Percentiles rank a stretch among this genome's conserved stretches.
phyloP scores from a whole-genome alignment of 148 eudicot genomes.

The Rhododendron vialii region DNA sequence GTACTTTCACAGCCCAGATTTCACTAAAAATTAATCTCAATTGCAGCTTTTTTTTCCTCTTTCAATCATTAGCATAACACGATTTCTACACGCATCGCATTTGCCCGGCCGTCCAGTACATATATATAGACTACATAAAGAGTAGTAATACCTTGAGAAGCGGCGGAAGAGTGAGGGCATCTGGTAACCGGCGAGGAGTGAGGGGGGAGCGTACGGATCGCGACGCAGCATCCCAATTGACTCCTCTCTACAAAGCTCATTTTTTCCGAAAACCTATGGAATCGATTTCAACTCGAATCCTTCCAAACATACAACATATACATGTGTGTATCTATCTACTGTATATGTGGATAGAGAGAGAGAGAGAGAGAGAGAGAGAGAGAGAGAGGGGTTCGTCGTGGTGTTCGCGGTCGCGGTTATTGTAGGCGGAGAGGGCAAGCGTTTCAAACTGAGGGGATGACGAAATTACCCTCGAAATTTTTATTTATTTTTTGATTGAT shows the following conservation, averaged over 20 bases:
- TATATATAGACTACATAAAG: not conserved
- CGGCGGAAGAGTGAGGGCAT: constrained; percentile 8
- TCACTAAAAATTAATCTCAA: not conserved
- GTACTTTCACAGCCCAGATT: not conserved
- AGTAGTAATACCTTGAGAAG: constrained; percentile 15
- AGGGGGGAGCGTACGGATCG: constrained; percentile 8
- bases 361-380: not conserved
- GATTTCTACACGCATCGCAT: not conserved
- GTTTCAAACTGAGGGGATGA: not conserved
- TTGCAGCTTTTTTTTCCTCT: not conserved
- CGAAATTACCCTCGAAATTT: not conserved
- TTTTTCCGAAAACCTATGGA: not conserved
- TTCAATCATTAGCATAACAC: not conserved
- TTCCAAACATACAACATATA: not conserved
- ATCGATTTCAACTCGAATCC: not conserved
- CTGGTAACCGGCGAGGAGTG: constrained; percentile 2
- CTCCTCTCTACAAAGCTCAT: constrained; percentile 5
- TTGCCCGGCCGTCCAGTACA: not conserved
- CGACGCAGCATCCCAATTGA: constrained; percentile 10
- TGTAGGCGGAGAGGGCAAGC: not conserved
- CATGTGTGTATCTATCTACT: not conserved
- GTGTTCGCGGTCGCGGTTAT: not conserved
- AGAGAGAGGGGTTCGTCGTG: not conserved
- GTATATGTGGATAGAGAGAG: not conserved
- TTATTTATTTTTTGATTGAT: not conserved